These are phyloP conservation scores for Actinomortierella wolfii DNA, from an alignment of 371 early-diverging fungal genomes.

Conservation along the genomic window DNA sequence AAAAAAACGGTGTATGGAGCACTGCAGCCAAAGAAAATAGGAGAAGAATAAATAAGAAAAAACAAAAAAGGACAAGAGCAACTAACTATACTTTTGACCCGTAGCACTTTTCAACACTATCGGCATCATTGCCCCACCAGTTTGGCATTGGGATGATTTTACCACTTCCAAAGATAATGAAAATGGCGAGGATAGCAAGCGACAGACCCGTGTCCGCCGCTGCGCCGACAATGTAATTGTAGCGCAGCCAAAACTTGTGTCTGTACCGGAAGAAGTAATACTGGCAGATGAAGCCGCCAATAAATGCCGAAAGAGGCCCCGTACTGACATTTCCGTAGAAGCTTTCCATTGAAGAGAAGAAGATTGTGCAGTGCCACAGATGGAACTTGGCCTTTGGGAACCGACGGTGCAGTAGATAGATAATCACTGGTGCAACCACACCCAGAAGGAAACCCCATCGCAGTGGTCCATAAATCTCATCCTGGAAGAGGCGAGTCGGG, in stretches of 20 bases:
- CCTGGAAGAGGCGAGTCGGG: constrained; percentile 41
- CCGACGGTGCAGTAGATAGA: constrained; percentile 30
- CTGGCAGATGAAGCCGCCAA: constrained; percentile 47
- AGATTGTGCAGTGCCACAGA: constrained; percentile 48
- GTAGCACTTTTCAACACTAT: constrained; percentile 39
- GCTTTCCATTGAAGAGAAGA: constrained; percentile 47
- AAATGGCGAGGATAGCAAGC: constrained; percentile 41
- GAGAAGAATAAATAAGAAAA: too few species aligned
- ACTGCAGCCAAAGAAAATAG: too few species aligned
- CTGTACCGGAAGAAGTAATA: constrained; percentile 46
- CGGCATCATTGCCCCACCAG: constrained; percentile 46
- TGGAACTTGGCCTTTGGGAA: constrained; percentile 45
- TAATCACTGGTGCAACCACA: constrained; percentile 16
- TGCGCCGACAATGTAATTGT: constrained; percentile 46
- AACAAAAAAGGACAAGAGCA: too few species aligned
- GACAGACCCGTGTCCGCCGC: constrained; percentile 43
- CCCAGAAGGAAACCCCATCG: constrained; percentile 45
- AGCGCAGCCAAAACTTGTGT: constrained; percentile 43
- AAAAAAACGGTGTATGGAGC: too few species aligned
- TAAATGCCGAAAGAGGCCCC: constrained; percentile 42
- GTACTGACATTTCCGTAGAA: constrained; percentile 48
- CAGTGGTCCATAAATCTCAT: constrained; percentile 32
- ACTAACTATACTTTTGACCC: constrained; percentile 11
- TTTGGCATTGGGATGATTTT: constrained; percentile 44
- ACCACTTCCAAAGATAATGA: constrained; percentile 40